phyloP scores from a whole-genome alignment of 352 stramenopile species.

The Globisporangium carolinianum region DNA sequence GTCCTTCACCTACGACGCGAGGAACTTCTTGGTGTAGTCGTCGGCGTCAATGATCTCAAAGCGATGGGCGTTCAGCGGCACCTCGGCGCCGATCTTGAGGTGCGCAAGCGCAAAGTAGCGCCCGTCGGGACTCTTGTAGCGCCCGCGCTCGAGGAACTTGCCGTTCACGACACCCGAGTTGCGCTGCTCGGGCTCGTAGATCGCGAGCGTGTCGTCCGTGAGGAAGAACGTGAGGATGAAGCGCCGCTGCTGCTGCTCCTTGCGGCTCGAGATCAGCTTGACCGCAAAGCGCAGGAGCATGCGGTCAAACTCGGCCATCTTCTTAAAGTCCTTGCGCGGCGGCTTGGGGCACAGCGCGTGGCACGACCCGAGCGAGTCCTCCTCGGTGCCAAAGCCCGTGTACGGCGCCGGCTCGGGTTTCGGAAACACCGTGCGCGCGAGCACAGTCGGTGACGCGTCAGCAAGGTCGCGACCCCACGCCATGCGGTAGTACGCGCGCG shows the following conservation, averaged over 20 bases:
- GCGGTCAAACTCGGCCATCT: conserved; percentile 69
- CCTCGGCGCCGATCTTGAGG: conserved; percentile 48
- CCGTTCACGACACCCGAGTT: conserved; percentile 79
- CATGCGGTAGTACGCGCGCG: conserved; percentile 66
- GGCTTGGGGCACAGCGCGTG: conserved; percentile 59
- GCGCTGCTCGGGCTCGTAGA: conserved; percentile 72
- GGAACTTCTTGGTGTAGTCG: conserved; percentile 81
- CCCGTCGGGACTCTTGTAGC: conserved; percentile 59
- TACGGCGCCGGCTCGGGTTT: conserved; percentile 58
- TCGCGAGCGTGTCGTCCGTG: conserved; percentile 64
- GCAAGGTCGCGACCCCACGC: conserved; percentile 49
- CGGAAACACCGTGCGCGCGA: conserved; percentile 39
- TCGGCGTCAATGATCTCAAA: conserved; percentile 76
- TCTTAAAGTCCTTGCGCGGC: conserved; percentile 74
- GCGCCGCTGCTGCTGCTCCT: conserved; percentile 67
- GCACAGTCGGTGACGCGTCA: conserved; percentile 28
- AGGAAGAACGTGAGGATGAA: conserved; percentile 84
- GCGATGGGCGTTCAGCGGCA: conserved; percentile 59
- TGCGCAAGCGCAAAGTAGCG: conserved; percentile 48
- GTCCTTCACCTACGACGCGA: conserved; percentile 32
- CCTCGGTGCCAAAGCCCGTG: conserved; percentile 70
- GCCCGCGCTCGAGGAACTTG: conserved; percentile 79
- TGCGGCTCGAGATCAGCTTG: conserved; percentile 63
- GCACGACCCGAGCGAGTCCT: conserved; percentile 68
- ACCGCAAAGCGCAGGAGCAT: conserved; percentile 72